Evolutionary conservation across 495 filamentous ascomycete species (phyloP).

Genomic region (Letharia columbiana): DNA sequence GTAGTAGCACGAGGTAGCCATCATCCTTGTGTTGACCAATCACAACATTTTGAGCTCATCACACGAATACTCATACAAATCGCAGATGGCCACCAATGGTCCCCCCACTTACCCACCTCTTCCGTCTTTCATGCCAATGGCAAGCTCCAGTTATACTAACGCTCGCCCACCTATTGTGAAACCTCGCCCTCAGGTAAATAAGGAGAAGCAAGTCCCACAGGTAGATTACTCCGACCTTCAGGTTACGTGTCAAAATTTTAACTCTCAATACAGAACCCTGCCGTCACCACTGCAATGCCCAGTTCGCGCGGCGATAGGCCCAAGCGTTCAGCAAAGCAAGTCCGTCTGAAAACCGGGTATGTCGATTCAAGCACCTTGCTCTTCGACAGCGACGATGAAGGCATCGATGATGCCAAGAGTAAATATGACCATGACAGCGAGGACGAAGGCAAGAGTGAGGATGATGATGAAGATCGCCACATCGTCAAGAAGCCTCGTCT

Average conservation of each 20-base stretch:
- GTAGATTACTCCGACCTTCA: neutral
- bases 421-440: neutral
- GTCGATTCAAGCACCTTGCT: conserved; percentile 13
- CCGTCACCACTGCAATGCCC: neutral
- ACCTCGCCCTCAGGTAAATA: neutral
- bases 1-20: neutral
- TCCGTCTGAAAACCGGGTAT: neutral
- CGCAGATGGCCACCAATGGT: neutral
- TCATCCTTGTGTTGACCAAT: neutral
- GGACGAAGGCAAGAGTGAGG: conserved; percentile 5
- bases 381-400: conserved; percentile 12
- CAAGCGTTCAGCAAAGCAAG: conserved; percentile 7
- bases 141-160: neutral
- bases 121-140: neutral
- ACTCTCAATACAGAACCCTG: neutral
- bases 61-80: neutral
- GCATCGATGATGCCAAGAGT: neutral
- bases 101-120: neutral
- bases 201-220: neutral
- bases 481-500: conserved; percentile 4
- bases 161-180: neutral
- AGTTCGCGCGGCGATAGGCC: conserved; percentile 1
- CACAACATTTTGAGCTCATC: neutral
- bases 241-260: neutral
- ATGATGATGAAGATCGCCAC: neutral